These are phyloP conservation scores for Bruguiera sexangula DNA, from an alignment of 345 rosid genomes.

Conservation along the genomic window DNA sequence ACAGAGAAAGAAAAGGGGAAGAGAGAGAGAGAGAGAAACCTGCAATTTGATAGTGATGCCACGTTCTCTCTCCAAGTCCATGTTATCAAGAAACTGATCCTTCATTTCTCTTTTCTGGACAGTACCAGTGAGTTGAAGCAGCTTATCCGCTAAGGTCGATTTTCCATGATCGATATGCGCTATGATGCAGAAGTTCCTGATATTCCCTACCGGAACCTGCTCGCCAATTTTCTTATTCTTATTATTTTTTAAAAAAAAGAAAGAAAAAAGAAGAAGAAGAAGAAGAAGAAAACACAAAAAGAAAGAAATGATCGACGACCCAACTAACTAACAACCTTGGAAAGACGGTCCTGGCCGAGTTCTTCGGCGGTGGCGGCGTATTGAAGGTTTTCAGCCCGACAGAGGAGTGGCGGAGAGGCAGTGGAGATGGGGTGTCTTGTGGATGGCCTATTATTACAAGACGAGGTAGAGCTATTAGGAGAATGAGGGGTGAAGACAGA, in stretches of 20 bases:
- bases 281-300: too few relatives aligned
- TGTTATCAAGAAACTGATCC: conserved; percentile 95
- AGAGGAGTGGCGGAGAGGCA: conserved; percentile 15
- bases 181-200: conserved; percentile 85
- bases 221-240: background rate
- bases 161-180: conserved; percentile 99
- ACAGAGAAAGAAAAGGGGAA: background rate
- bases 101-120: conserved; percentile 93
- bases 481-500: background rate
- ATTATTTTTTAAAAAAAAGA: background rate
- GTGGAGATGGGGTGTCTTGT: background rate
- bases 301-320: background rate
- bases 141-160: conserved; percentile 90
- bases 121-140: conserved; percentile 92
- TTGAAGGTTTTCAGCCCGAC: background rate
- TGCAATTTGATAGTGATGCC: conserved; percentile 98
- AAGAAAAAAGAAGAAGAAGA: too few relatives aligned
- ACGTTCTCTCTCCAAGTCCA: conserved; percentile 98
- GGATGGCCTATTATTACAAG: background rate
- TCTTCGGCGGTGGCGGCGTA: conserved; percentile 16
- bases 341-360: conserved; percentile 74
- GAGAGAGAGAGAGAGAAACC: conserved; percentile 29
- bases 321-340: conserved; percentile 35
- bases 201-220: conserved; percentile 69
- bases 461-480: background rate